Evolutionary conservation across 2,329 filamentous ascomycete genomes (phyloP).

Genomic region (Bipolaris gigantea): DNA sequence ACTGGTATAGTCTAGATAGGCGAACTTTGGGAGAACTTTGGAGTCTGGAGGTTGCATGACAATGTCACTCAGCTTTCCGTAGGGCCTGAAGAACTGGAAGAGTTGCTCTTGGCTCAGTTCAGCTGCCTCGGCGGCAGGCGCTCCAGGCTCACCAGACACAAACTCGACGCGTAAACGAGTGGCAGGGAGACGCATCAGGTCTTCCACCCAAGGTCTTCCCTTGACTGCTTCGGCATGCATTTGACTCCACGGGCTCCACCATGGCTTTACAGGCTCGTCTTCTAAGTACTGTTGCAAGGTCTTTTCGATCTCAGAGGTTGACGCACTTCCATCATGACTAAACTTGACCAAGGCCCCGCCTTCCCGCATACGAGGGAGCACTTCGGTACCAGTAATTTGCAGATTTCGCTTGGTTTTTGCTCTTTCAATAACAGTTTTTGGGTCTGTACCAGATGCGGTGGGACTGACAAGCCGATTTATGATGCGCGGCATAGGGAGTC

Average conservation of each 20-base stretch:
- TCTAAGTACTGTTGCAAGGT: slow-evolving; percentile 65
- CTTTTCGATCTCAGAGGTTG: slow-evolving; percentile 60
- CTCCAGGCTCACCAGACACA: slow-evolving; percentile 70
- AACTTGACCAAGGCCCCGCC: slow-evolving; percentile 94
- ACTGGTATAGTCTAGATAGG: slow-evolving; percentile 74
- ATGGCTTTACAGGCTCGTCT: slow-evolving; percentile 75
- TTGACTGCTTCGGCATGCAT: slow-evolving; percentile 74
- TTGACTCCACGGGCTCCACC: slow-evolving; percentile 83
- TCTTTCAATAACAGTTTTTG: slow-evolving; percentile 55
- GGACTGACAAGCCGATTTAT: slow-evolving; percentile 57
- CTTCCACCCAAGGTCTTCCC: slow-evolving; percentile 91
- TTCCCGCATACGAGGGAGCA: slow-evolving; percentile 83
- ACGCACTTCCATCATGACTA: slow-evolving; percentile 54
- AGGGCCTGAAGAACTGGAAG: slow-evolving; percentile 84
- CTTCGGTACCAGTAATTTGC: slow-evolving; percentile 73
- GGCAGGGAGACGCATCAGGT: slow-evolving; percentile 81
- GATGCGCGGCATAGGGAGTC: slow-evolving; percentile 56
- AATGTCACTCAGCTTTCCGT: slow-evolving; percentile 90
- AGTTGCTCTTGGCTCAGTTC: slow-evolving; percentile 85
- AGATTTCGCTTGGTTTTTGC: slow-evolving; percentile 63
- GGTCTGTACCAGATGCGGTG: slow-evolving; percentile 58
- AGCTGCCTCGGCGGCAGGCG: slow-evolving; percentile 67
- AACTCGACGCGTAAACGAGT: slow-evolving; percentile 81
- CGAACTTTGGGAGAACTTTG: slow-evolving; percentile 79
- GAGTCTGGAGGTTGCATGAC: slow-evolving; percentile 80